Base-by-base conservation (phyloP, 306 rosid genomes). In the Cajanus cajan region DNA sequence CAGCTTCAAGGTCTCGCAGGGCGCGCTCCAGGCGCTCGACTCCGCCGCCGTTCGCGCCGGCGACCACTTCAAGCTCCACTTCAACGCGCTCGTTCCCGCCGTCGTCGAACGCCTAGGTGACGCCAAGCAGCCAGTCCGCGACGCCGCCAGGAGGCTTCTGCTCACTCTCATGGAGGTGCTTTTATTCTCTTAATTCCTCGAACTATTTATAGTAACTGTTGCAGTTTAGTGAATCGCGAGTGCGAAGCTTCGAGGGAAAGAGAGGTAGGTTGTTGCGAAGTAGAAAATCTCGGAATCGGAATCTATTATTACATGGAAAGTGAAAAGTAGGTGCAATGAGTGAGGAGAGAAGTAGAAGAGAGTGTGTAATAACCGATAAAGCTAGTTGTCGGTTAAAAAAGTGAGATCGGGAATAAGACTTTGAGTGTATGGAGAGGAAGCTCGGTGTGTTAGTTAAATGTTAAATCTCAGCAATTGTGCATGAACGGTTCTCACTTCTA, bases 111-210 rank as follows among this genome's bases (percentile, higher is more conserved):
- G 99, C 33, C 73, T 96, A 4, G 99, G 99, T 1, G 99, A 96
- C 40, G 91, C 91, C 22, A 96, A 96, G n/a, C 99, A 96, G 79
- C 98, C 99, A 0, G 99, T 96, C 9, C 93, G 99, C 31, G 99
- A 96, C 50, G 98, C 99, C n/a, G 98, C 99, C 1, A 82, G 99
- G 75, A 84, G 98, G 51, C 94, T 96, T 45, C 54, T 96, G 84
- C 97, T 96, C 79, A 93, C 99, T 85, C 96, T 96, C 72, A 96
- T 96, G 99, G 97, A 96, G 99, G 99, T 93, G 77, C 25, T 1
- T 65, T n/a, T n/a, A n/a, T n/a, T n/a, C n/a, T 4, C 34, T 34
- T 24, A 6, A 19, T 66, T 66, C 16, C 51, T 40, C 1, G 3
- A 41, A 67, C 6, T 21, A 9, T 19, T 16, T 25, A 22, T 41